Percentiles rank a stretch among this genome's conserved stretches.
Conservation (phyloP, 2,329 filamentous ascomycete genomes). For the Parafenestella ontariensis region DNA sequence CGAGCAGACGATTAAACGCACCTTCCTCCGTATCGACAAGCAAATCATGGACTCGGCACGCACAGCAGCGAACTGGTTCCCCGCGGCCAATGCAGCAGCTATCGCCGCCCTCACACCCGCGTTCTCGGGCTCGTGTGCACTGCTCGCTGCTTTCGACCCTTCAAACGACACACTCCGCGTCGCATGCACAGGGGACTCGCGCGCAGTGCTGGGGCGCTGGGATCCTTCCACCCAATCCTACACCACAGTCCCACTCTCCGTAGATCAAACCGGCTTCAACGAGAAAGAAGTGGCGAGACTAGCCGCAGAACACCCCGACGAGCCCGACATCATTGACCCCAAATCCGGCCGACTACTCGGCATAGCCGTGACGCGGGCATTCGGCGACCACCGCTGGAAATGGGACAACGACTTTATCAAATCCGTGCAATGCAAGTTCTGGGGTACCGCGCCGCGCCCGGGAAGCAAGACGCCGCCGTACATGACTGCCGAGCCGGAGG, state of each 20-base stretch:
- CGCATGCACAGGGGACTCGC: conserved; percentile 72
- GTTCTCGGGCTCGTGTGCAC: conserved; percentile 67
- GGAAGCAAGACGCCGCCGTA: conserved; percentile 67
- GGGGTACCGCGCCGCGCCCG: conserved; percentile 56
- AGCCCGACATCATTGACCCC: conserved; percentile 62
- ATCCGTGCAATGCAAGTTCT: conserved; percentile 57
- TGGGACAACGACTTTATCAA: conserved; percentile 62
- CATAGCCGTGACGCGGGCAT: conserved; percentile 67
- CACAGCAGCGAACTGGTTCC: conserved; percentile 49
- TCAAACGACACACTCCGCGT: conserved; percentile 62
- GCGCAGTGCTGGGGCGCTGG: conserved; percentile 67
- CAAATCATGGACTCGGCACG: conserved; percentile 57
- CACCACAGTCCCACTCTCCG: conserved; percentile 62
- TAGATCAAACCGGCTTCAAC: conserved; percentile 72
- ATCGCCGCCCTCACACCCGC: conserved; percentile 45
- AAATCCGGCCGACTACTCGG: conserved; percentile 68
- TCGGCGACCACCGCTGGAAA: conserved; percentile 74
- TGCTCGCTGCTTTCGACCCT: conserved; percentile 69
- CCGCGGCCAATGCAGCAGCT: conserved; percentile 39
- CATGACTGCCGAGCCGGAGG: conserved; percentile 70
- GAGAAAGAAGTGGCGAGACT: conserved; percentile 64
- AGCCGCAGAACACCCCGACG: conserved; percentile 66
- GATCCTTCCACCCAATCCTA: conserved; percentile 55
- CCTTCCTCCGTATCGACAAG: conserved; percentile 65
- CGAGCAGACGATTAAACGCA: conserved; percentile 63